These are phyloP conservation scores for Ceratocystis diversiconidia DNA, from an alignment of 2,329 filamentous ascomycete species.

Conservation along the genomic window DNA sequence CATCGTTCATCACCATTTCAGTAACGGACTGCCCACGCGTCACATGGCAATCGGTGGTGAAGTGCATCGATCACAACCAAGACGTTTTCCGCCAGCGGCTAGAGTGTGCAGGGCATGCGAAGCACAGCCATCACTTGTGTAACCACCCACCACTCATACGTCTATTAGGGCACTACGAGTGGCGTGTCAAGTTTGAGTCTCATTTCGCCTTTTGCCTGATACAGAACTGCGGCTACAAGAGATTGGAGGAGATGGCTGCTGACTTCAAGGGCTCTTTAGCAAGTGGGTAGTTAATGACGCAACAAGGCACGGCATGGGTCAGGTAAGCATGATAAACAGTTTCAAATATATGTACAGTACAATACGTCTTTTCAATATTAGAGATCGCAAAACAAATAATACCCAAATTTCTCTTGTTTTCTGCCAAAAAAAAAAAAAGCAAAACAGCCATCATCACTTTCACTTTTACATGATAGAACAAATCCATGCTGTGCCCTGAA, in stretches of 20 bases:
- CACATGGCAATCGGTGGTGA: neutral
- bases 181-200: neutral
- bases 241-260: neutral
- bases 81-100: neutral
- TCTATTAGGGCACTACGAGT: neutral
- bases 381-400: neutral
- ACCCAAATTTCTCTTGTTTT: neutral
- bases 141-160: neutral
- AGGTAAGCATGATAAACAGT: neutral
- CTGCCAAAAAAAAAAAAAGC: neutral
- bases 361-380: too few species aligned
- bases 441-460: neutral
- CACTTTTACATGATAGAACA: neutral
- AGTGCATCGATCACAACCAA: slow-evolving; percentile 3
- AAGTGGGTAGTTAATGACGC: neutral
- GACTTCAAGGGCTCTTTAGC: neutral
- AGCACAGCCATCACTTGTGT: neutral
- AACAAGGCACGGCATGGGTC: neutral
- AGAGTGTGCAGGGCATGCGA: neutral
- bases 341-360: too few species aligned
- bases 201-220: neutral
- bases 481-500: neutral
- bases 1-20: neutral
- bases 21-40: neutral
- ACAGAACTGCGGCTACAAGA: neutral